Conservation (phyloP, 768 basidiomycete genomes). For the Tricholoma matsutake region DNA sequence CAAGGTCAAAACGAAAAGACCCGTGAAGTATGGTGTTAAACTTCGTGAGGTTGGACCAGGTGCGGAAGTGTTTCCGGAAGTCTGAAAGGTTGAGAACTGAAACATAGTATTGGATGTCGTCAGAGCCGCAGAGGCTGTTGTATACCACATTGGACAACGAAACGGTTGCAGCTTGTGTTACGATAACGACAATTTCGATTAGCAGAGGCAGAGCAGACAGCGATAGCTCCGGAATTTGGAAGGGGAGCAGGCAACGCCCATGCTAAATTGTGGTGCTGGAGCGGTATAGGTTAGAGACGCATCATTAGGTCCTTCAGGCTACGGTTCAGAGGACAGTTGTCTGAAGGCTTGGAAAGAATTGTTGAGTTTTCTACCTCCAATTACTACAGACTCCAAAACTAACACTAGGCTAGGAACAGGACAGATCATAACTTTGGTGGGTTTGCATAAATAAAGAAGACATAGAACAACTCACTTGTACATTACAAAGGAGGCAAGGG, state of each 20-base stretch:
- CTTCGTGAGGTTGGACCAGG: conserved; percentile 12
- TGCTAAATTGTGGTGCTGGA: conserved; percentile 11
- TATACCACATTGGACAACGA: conserved; percentile 18
- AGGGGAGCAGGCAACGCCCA: conserved; percentile 18
- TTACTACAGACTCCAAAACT: no score
- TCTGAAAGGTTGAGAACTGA: conserved; percentile 11
- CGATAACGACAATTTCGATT: conserved; percentile 14
- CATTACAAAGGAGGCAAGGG: no score
- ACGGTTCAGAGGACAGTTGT: no score
- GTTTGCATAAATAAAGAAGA: no score
- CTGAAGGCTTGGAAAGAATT: no score
- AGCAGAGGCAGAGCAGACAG: conserved; percentile 18
- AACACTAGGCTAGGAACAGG: no score
- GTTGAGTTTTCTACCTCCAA: no score
- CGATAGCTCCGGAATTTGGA: conserved; percentile 15
- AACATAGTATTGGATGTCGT: background rate
- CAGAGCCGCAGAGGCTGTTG: conserved; percentile 6
- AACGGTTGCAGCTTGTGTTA: conserved; percentile 13
- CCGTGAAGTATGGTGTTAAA: conserved; percentile 8
- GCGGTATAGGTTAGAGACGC: conserved; percentile 18
- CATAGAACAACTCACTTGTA: no score
- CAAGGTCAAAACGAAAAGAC: conserved; percentile 7
- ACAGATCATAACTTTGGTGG: no score
- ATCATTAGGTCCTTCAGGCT: conserved; percentile 21
- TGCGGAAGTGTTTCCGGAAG: conserved; percentile 14